Evolutionary conservation across 805 yeast genomes (phyloP).

Genomic region (Candida golubevii): DNA sequence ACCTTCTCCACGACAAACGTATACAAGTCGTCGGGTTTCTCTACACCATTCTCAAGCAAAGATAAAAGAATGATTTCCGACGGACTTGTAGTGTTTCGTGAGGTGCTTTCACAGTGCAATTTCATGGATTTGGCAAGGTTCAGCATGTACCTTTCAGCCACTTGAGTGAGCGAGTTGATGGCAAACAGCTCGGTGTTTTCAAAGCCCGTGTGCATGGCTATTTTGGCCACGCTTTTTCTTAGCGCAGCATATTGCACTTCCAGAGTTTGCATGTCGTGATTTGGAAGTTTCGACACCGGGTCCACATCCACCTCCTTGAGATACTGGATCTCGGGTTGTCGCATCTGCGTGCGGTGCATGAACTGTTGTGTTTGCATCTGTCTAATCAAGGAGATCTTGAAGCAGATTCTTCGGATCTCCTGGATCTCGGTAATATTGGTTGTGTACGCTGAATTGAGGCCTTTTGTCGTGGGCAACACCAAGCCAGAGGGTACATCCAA

Average conservation of each 20-base stretch:
- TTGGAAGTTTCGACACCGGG: constrained; percentile 67
- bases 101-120: constrained; percentile 62
- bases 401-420: constrained; percentile 81
- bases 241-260: constrained; percentile 63
- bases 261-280: constrained; percentile 59
- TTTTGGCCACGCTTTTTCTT: constrained; percentile 65
- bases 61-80: constrained; percentile 54
- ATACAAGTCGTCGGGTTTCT: constrained; percentile 70
- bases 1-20: constrained; percentile 71
- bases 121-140: constrained; percentile 71
- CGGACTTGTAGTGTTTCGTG: constrained; percentile 37
- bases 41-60: constrained; percentile 81
- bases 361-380: constrained; percentile 85
- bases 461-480: constrained; percentile 40
- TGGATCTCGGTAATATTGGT: constrained; percentile 77
- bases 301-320: constrained; percentile 75
- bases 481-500: constrained; percentile 24
- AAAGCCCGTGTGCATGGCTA: constrained; percentile 90
- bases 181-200: constrained; percentile 80
- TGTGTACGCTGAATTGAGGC: constrained; percentile 57
- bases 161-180: constrained; percentile 70
- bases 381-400: constrained; percentile 80
- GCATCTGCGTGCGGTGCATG: constrained; percentile 68
- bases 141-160: constrained; percentile 76
- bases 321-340: constrained; percentile 60